Base-by-base conservation (phyloP, 2,329 filamentous ascomycete genomes). In the Trichoderma pleuroti region DNA sequence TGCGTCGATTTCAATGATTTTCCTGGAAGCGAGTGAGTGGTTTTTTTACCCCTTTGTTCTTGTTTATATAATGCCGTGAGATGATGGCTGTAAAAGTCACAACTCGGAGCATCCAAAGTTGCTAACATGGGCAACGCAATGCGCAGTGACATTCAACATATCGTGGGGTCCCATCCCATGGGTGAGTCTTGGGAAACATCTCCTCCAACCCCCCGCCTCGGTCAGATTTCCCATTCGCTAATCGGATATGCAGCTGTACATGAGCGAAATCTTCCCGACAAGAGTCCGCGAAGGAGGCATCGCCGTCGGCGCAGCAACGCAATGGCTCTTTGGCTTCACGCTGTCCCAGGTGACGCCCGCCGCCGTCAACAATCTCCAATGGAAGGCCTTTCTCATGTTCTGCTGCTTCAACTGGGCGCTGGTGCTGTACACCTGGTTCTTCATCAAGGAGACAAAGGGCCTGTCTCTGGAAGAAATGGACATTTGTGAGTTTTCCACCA, bases 251-350 rank as follows among this genome's bases (percentile, higher is more conserved):
- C 36, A 70, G 68, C 80, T 86, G 1, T 87, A 86, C 74, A 80
- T 83, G 72, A 77, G 77, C 28, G 80, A 85, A 72, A 86, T 87
- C 71, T 87, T 87, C 73, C 84, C 85, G 0, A 82, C 81, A 0
- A 78, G 85, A 7, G 83, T 87, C 60, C 82, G 86, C 14, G 85
- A 86, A 65, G 78, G 82, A 5, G 85, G 84, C 10, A 82, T 85
- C 34, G 83, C 84, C n/a, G 79, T 85, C 36, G 84, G 83, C 11
- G 85, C 84, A 7, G 79, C 82, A 1, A 84, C 83, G 0, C 84
- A 87, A 73, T 87, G 84, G 85, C 77, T 84, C 2, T 85, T 82
- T 76, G 86, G 86, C 76, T 87, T 86, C 76, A 78, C 83, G 32
- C 84, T 86, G 76, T 79, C 81, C 0, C 80, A 85, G 32, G 79